Conservation (phyloP, 352 stramenopile species). For the Peronosclerospora sorghi region DNA sequence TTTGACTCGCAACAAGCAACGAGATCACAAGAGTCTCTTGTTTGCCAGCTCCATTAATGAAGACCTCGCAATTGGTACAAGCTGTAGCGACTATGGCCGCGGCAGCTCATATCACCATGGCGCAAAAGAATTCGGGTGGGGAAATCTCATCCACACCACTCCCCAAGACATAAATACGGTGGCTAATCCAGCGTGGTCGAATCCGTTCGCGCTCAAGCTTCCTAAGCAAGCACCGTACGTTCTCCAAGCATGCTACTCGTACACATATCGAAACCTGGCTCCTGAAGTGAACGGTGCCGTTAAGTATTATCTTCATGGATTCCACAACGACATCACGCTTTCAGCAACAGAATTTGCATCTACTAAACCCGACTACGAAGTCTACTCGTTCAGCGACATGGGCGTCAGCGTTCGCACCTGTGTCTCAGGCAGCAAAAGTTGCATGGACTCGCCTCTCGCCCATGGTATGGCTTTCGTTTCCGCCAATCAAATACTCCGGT, state of each 20-base stretch:
- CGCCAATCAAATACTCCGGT: constrained; percentile 43
- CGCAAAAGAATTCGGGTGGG: constrained; percentile 35
- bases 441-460: constrained; percentile 49
- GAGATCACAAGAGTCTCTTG: background rate
- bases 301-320: constrained; percentile 56
- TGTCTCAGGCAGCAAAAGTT: constrained; percentile 19
- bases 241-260: constrained; percentile 55
- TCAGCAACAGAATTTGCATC: constrained; percentile 48
- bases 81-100: constrained; percentile 5
- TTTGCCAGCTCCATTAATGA: constrained; percentile 10
- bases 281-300: constrained; percentile 36
- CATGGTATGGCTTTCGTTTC: constrained; percentile 71
- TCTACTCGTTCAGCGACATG: constrained; percentile 62
- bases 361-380: constrained; percentile 44
- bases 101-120: constrained; percentile 12
- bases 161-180: constrained; percentile 30
- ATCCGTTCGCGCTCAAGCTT: constrained; percentile 67
- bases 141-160: constrained; percentile 60
- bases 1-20: constrained; percentile 7
- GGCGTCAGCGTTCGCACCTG: constrained; percentile 46
- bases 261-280: constrained; percentile 45
- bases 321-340: constrained; percentile 63
- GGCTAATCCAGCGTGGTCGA: constrained; percentile 52
- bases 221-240: constrained; percentile 40
- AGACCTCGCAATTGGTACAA: constrained; percentile 20